These are phyloP conservation scores for Neonothopanus nambi DNA, from an alignment of 1,284 basidiomycete genomes.

Conservation along the genomic window DNA sequence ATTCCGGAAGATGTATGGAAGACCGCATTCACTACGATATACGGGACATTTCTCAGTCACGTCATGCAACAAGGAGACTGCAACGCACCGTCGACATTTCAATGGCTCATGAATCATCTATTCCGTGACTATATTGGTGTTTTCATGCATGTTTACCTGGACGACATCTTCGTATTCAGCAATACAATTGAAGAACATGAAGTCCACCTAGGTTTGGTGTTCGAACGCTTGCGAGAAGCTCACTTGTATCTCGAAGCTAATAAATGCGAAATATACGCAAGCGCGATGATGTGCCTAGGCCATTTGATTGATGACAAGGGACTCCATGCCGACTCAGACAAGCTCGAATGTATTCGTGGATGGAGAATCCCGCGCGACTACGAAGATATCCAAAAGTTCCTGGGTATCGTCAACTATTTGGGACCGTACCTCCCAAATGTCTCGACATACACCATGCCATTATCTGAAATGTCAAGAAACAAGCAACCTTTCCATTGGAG, in stretches of 20 bases:
- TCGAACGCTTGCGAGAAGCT: constrained; percentile 20
- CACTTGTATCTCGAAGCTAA: neutral
- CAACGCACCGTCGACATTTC: constrained; percentile 27
- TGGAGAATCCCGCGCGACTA: constrained; percentile 34
- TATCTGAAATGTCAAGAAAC: constrained; percentile 18
- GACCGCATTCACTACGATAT: constrained; percentile 22
- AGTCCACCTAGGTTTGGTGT: constrained; percentile 12
- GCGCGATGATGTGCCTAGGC: constrained; percentile 22
- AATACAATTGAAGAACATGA: constrained; percentile 30
- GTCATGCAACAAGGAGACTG: constrained; percentile 37
- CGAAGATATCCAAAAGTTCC: constrained; percentile 40
- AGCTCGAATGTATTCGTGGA: constrained; percentile 24
- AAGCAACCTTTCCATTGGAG: constrained; percentile 17
- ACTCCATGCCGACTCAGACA: constrained; percentile 19
- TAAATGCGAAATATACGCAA: constrained; percentile 26
- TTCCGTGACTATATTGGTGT: constrained; percentile 27
- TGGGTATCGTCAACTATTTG: constrained; percentile 43
- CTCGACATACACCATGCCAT: constrained; percentile 25
- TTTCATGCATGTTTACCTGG: constrained; percentile 34
- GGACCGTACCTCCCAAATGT: constrained; percentile 37
- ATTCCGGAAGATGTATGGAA: constrained; percentile 18
- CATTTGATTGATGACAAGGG: constrained; percentile 23
- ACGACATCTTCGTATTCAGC: constrained; percentile 40
- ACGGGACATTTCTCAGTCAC: constrained; percentile 23
- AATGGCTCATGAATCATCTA: constrained; percentile 23